Evolutionary conservation across 306 rosid genomes (phyloP), one percentile per base, ranked within the genome.

Genomic region (Quercus cerris): DNA sequence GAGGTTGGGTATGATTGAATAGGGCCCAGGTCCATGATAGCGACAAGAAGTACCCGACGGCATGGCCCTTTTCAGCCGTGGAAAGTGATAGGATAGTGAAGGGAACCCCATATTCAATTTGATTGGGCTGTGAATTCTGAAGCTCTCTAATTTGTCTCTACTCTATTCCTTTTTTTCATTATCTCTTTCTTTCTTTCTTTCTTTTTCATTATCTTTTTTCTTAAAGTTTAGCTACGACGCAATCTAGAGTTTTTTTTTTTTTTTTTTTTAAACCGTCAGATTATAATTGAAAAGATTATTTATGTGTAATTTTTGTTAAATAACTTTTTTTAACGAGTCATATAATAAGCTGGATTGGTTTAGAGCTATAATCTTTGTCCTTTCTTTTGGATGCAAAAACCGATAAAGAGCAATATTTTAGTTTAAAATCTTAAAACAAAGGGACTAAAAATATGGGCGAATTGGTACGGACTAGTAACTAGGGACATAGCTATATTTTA

Each of bases 1-100:
- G 66, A 27, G 67, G 63, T 78, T 59, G 31, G 54, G 72, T 22
- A 71, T 68, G 82, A 67, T 49, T 73, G 79, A 25, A 2, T 61
- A 67, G 89, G 87, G 84, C 51, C 88, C 87, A 76, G 86, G 85
- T 85, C 88, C 84, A 80, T 80, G 83, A 86, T 77, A 74, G 79
- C 11, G 89, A 89, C 94, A 89, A 87, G 78, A 2, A 66, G 76
- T 80, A 91, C 55, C 82, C 61, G 91, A 87, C 92, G 93, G 83
- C 71, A 44, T 62, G 90, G 87, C 72, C 85, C 98, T 90, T 92
- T 93, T 89, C 30, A 78, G 90, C 81, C 67, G 55, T 68, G 83
- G 80, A 86, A 84, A 78, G 85, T 75, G 71, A 22, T 67, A 25
- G 90, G 90, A 84, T 75, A 20, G 82, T 55, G 87, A 82, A 13